Evolutionary conservation across 768 basidiomycete genomes (phyloP), one percentile per base, ranked within the genome.

Genomic region (Mycena floridula): DNA sequence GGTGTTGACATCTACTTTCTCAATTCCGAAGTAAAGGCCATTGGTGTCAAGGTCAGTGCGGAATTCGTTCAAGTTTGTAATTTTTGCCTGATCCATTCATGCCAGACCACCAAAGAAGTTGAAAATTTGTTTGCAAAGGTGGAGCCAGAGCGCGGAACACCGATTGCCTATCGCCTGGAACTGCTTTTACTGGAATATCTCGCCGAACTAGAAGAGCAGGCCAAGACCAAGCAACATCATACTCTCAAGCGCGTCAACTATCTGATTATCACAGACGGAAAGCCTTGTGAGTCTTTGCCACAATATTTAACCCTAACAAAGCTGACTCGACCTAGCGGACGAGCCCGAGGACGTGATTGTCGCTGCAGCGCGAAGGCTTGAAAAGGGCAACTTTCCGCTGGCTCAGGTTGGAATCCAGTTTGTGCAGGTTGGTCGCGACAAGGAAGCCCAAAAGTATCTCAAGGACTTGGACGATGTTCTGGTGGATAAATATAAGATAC

Each of bases 401-500:
- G 60, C 66, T 7, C 82, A 83, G 66, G 74, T 82, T 15, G 81
- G 83, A 0, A 73, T 85, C 22, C 82, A 85, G 50, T 84, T 89
- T 41, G 73, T 89, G 1, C 86, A 88, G 58, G 76, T 89, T 26
- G 85, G 85, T 74, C 49, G 59, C 56, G 52, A 56, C 45, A 26
- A 51, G 41, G 37, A 56, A 47, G 66, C 79, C 37, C 51, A 68
- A 3, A 62, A 60, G 53, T 82, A 57, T 52, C 66, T 79, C 37
- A 57, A 66, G 44, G 62, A 74, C 43, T 65, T 87, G 11, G 86
- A 88, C 50, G 73, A 85, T 51, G 74, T 67, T 9, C 60, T 88
- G 26, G 52, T 66, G 11, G 50, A 48, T 2, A 61, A 45, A 5
- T 60, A 75, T 52, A 56, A 60, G 20, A 63, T 79, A 15, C 67